Conservation (phyloP, 2,329 filamentous ascomycete species). For the Aspergillus jensenii region DNA sequence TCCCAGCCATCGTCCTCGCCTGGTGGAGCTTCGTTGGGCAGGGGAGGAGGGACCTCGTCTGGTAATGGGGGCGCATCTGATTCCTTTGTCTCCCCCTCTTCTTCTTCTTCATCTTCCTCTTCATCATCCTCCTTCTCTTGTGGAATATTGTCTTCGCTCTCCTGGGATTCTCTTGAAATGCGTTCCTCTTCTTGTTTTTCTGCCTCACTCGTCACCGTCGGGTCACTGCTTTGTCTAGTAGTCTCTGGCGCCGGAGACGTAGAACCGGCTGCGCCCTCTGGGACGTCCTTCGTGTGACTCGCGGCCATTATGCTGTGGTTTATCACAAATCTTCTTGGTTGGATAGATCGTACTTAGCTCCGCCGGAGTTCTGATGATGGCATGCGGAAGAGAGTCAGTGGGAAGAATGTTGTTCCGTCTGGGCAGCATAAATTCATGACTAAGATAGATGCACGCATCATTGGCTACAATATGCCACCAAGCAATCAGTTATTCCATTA, state of each 20-base stretch:
- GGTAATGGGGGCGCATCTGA: conserved; percentile 41
- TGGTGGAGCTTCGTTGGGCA: conserved; percentile 55
- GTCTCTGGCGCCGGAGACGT: not conserved
- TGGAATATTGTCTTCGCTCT: not conserved
- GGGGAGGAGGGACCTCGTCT: conserved; percentile 46
- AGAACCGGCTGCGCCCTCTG: not conserved
- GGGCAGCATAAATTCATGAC: not conserved
- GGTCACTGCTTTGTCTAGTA: conserved; percentile 2
- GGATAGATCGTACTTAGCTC: not conserved
- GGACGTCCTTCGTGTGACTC: not conserved
- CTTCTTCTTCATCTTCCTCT: conserved; percentile 12
- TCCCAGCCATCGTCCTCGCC: conserved; percentile 72
- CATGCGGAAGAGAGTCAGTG: not conserved
- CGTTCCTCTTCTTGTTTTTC: conserved; percentile 1
- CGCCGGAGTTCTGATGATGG: not conserved
- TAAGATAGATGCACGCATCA: not conserved
- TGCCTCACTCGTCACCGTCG: not conserved
- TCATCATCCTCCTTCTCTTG: not conserved
- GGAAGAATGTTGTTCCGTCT: not conserved
- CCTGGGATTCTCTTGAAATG: not conserved
- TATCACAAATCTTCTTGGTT: not conserved
- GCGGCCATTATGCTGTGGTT: not conserved
- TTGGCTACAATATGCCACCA: not conserved
- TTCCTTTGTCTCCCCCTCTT: conserved; percentile 17
- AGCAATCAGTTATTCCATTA: no score